Percentiles rank a stretch among this genome's conserved stretches.
Conservation (phyloP, 495 filamentous ascomycete genomes). For the Evansstolkia leycettana region DNA sequence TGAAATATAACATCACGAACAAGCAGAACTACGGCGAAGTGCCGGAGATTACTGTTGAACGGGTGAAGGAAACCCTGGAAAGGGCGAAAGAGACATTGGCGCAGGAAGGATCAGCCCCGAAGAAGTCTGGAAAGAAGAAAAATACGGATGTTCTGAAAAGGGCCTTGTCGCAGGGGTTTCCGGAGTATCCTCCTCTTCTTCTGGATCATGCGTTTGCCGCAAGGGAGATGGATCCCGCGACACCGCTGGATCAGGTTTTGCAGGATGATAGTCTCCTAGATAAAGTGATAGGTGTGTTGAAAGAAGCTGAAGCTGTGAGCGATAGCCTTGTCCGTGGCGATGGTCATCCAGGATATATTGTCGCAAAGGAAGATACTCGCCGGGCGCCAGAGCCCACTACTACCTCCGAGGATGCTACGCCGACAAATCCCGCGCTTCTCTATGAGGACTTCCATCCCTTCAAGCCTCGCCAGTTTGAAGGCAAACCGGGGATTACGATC, state of each 20-base stretch:
- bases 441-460: conserved; percentile 98
- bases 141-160: conserved; percentile 60
- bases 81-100: conserved; percentile 45
- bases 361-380: conserved; percentile 53
- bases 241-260: conserved; percentile 55
- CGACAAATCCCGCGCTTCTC: conserved; percentile 40
- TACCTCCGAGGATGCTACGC: conserved; percentile 18
- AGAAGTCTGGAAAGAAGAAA: conserved; percentile 72
- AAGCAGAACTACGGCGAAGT: conserved; percentile 72
- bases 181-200: conserved; percentile 74
- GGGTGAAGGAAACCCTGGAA: conserved; percentile 56
- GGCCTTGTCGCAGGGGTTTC: conserved; percentile 67
- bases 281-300: conserved; percentile 48
- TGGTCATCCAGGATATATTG: conserved; percentile 61
- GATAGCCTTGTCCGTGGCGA: conserved; percentile 25
- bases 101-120: conserved; percentile 37
- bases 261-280: conserved; percentile 50
- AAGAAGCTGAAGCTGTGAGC: conserved; percentile 45
- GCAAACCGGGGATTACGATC: conserved; percentile 48
- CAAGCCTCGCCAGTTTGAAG: conserved; percentile 68
- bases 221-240: conserved; percentile 50
- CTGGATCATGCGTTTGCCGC: conserved; percentile 74
- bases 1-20: conserved; percentile 67
- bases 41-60: conserved; percentile 58
- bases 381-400: conserved; percentile 13